Percentiles rank a stretch among this genome's conserved stretches.
Evolutionary conservation across 2,329 filamentous ascomycete species (phyloP).

Genomic region (Fusarium poae): DNA sequence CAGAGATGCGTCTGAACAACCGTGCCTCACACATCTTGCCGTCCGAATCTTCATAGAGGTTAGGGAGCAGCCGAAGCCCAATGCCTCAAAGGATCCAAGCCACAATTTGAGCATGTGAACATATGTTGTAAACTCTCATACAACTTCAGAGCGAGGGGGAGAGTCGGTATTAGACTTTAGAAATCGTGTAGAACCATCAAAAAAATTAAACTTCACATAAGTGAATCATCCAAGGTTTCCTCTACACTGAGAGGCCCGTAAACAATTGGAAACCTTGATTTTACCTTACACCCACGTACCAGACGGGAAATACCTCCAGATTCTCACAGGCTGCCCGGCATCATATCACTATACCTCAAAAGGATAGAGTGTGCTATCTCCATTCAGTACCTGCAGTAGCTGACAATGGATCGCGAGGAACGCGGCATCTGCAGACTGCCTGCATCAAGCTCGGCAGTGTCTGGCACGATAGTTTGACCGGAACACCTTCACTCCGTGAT

Average conservation of each 20-base stretch:
- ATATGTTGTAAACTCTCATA: not conserved
- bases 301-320: not conserved
- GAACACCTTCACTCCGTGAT: not conserved
- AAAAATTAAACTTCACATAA: too few relatives aligned
- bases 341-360: constrained; percentile 26
- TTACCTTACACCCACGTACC: not conserved
- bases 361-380: constrained; percentile 14
- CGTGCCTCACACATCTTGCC: not conserved
- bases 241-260: not conserved
- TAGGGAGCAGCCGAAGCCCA: not conserved
- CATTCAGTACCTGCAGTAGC: constrained; percentile 35
- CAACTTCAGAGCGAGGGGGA: too few relatives aligned
- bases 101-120: not conserved
- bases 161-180: too few relatives aligned
- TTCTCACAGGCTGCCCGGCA: not conserved
- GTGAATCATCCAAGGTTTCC: not conserved
- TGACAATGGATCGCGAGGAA: constrained; percentile 17
- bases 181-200: too few relatives aligned
- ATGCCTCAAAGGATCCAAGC: not conserved
- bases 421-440: constrained; percentile 10
- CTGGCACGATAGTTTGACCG: not conserved
- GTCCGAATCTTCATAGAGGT: not conserved
- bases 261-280: not conserved
- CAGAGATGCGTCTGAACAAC: not conserved
- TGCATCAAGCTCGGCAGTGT: constrained; percentile 14